Evolutionary conservation across 2,329 filamentous ascomycete species (phyloP).

Genomic region (Neonectria magnoliae): DNA sequence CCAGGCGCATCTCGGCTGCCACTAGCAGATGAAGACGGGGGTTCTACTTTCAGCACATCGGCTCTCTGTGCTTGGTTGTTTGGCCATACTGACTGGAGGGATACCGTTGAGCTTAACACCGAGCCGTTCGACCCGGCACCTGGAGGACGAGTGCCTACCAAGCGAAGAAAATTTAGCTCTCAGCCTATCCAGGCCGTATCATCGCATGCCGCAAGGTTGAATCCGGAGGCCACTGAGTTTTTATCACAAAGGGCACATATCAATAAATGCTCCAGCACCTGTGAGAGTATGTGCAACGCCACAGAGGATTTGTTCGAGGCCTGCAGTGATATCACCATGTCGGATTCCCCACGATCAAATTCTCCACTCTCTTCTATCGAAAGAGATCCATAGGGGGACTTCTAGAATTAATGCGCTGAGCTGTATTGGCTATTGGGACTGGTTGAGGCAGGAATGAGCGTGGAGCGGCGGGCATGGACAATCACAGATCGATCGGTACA

Average conservation of each 20-base stretch:
- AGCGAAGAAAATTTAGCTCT: background rate
- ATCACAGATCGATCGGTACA: background rate
- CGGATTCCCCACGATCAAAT: background rate
- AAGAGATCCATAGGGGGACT: background rate
- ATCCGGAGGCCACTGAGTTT: constrained; percentile 9
- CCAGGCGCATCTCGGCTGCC: background rate
- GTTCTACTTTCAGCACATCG: too few relatives aligned
- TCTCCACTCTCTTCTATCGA: background rate
- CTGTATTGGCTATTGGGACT: background rate
- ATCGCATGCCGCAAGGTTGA: background rate
- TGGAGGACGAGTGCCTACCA: background rate
- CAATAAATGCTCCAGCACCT: background rate
- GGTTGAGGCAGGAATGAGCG: background rate
- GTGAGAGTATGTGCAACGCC: background rate
- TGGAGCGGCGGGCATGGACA: background rate
- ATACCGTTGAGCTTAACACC: background rate
- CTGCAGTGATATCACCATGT: constrained; percentile 5
- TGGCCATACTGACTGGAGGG: background rate
- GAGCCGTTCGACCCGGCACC: constrained; percentile 17
- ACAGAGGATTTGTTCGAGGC: constrained; percentile 13
- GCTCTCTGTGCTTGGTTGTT: background rate
- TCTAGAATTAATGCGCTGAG: background rate
- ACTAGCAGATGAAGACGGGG: background rate
- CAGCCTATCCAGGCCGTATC: background rate
- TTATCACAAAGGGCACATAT: background rate